Evolutionary conservation across 2,329 filamentous ascomycete genomes (phyloP).

Genomic region (Onygenales sp.): DNA sequence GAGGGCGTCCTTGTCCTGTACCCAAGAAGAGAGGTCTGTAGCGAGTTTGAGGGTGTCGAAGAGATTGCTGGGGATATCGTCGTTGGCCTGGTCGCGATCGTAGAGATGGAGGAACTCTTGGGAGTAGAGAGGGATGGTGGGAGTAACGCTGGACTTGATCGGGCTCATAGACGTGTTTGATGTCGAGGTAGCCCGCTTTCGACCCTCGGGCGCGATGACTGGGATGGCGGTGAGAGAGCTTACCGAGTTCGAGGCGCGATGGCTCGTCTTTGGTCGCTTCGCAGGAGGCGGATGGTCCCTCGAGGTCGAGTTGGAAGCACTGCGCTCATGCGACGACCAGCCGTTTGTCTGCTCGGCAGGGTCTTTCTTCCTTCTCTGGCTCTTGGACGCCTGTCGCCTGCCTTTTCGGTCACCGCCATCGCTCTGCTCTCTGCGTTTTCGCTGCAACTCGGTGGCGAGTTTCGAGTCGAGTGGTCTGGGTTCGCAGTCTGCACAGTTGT

Average conservation of each 20-base stretch:
- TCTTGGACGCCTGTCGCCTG: slow-evolving; percentile 67
- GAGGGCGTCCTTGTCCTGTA: slow-evolving; percentile 62
- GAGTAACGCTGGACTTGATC: slow-evolving; percentile 55
- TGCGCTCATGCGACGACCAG: slow-evolving; percentile 45
- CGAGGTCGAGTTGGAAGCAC: slow-evolving; percentile 41
- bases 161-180: slow-evolving; percentile 61
- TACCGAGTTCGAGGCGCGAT: slow-evolving; percentile 68
- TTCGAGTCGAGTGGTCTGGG: slow-evolving; percentile 65
- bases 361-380: slow-evolving; percentile 67
- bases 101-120: slow-evolving; percentile 67
- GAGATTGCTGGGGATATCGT: slow-evolving; percentile 60
- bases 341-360: slow-evolving; percentile 58
- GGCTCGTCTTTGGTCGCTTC: slow-evolving; percentile 75
- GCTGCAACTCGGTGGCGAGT: slow-evolving; percentile 65
- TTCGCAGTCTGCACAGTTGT: slow-evolving; percentile 83
- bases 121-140: slow-evolving; percentile 62
- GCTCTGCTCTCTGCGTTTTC: slow-evolving; percentile 49
- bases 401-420: slow-evolving; percentile 58
- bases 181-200: slow-evolving; percentile 46
- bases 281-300: slow-evolving; percentile 49
- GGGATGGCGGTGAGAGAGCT: slow-evolving; percentile 51
- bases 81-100: slow-evolving; percentile 50
- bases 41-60: slow-evolving; percentile 68
- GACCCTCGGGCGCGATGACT: slow-evolving; percentile 51
- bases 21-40: slow-evolving; percentile 67